These are phyloP conservation scores for Suillus plorans DNA, from an alignment of 768 basidiomycete species.

Conservation along the genomic window DNA sequence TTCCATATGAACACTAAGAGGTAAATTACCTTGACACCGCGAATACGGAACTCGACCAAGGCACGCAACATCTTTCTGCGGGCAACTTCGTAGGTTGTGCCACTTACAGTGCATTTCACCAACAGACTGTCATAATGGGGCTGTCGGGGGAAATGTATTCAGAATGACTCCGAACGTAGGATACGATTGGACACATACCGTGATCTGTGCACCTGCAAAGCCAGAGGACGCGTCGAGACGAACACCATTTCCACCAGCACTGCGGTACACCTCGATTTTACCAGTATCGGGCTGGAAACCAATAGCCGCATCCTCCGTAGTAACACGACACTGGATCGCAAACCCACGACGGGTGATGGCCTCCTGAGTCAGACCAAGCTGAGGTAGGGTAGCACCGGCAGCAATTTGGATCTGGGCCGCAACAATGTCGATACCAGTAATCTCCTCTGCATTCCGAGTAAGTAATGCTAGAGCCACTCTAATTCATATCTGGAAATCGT, in stretches of 20 bases:
- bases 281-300: slow-evolving; percentile 98
- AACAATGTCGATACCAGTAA: slow-evolving; percentile 98
- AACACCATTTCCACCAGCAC: slow-evolving; percentile 97
- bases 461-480: neutral
- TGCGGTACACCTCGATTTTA: slow-evolving; percentile 98
- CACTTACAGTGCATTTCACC: slow-evolving; percentile 94
- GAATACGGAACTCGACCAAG: slow-evolving; percentile 99
- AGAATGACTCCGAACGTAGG: neutral
- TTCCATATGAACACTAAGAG: slow-evolving; percentile 9
- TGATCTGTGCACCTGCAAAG: slow-evolving; percentile 98
- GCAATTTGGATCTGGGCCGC: slow-evolving; percentile 99
- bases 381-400: slow-evolving; percentile 94
- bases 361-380: slow-evolving; percentile 94
- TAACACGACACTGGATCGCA: slow-evolving; percentile 98
- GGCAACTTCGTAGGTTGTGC: slow-evolving; percentile 98
- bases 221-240: slow-evolving; percentile 96
- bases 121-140: slow-evolving; percentile 98
- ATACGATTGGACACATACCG: slow-evolving; percentile 49
- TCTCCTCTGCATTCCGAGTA: slow-evolving; percentile 71
- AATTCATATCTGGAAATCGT: slow-evolving; percentile 18
- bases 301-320: slow-evolving; percentile 92
- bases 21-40: slow-evolving; percentile 82
- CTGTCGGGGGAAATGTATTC: slow-evolving; percentile 36
- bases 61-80: slow-evolving; percentile 99
- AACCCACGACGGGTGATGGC: slow-evolving; percentile 95